phyloP scores from a whole-genome alignment of 768 basidiomycete genomes.

The Termitomyces bulborhizus region DNA sequence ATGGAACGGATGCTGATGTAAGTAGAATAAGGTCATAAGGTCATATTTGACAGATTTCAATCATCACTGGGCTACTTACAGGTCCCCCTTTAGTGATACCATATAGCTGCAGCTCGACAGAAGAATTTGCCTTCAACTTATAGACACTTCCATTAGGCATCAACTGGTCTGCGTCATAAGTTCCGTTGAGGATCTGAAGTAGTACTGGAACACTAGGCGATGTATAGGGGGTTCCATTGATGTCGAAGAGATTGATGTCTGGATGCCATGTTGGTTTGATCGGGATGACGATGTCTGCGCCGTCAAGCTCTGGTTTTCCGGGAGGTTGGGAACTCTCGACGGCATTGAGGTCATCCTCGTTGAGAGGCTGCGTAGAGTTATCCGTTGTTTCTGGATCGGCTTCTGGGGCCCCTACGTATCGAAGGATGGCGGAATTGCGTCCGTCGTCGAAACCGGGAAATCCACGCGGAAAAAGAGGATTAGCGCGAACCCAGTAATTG shows the following conservation, averaged over 20 bases:
- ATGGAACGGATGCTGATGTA: constrained; percentile 2
- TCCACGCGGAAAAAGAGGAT: background rate
- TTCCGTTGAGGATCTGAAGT: constrained; percentile 1
- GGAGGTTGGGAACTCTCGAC: background rate
- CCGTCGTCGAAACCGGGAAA: constrained; percentile 2
- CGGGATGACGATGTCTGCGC: constrained; percentile 1
- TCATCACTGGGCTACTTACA: background rate
- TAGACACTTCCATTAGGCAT: constrained; percentile 3
- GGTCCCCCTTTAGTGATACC: background rate
- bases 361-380: background rate
- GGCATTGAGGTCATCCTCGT: background rate
- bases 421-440: constrained; percentile 1
- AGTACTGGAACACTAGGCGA: constrained; percentile 3
- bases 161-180: background rate
- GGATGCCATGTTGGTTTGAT: background rate
- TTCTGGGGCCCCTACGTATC: background rate
- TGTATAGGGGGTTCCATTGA: background rate
- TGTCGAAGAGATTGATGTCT: background rate
- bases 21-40: background rate
- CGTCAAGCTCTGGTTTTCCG: background rate
- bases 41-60: too few relatives aligned
- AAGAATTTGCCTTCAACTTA: background rate
- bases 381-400: background rate
- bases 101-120: constrained; percentile 1
- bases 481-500: constrained; percentile 46